Evolutionary conservation across 371 early-diverging fungal genomes (phyloP).

Genomic region (Lichtheimia ramosa): DNA sequence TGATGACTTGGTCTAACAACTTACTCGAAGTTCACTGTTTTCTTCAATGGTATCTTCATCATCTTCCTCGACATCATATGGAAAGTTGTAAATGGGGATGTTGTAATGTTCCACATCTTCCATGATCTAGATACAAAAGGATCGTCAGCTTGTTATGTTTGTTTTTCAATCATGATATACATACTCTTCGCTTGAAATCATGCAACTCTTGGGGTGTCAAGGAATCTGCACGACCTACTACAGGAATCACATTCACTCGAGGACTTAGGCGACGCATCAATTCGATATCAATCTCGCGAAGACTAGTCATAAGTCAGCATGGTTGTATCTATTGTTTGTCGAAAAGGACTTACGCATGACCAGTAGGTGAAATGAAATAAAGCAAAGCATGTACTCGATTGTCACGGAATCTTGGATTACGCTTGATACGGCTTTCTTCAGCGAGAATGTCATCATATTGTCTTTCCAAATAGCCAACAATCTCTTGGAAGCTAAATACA

Average conservation of each 20-base stretch:
- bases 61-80: constrained; percentile 76
- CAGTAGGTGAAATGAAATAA: constrained; percentile 97
- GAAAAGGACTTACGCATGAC: constrained; percentile 72
- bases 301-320: constrained; percentile 39
- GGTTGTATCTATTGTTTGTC: not conserved
- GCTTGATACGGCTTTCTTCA: constrained; percentile 92
- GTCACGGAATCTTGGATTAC: constrained; percentile 96
- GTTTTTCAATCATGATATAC: not conserved
- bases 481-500: constrained; percentile 70
- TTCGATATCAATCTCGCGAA: constrained; percentile 97
- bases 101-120: constrained; percentile 91
- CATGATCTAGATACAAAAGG: constrained; percentile 63
- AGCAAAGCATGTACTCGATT: constrained; percentile 96
- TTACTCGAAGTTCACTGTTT: constrained; percentile 86
- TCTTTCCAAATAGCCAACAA: constrained; percentile 90
- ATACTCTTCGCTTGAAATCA: constrained; percentile 85
- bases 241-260: constrained; percentile 95
- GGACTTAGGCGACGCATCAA: constrained; percentile 91
- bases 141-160: not conserved
- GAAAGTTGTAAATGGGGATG: constrained; percentile 89
- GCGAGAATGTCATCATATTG: constrained; percentile 96
- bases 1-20: too few species aligned
- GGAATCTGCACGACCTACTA: constrained; percentile 80
- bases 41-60: constrained; percentile 95
- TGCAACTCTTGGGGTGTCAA: constrained; percentile 73